These are phyloP conservation scores for Datura wrightii DNA, from an alignment of 257 asterid genomes.

Conservation along the genomic window DNA sequence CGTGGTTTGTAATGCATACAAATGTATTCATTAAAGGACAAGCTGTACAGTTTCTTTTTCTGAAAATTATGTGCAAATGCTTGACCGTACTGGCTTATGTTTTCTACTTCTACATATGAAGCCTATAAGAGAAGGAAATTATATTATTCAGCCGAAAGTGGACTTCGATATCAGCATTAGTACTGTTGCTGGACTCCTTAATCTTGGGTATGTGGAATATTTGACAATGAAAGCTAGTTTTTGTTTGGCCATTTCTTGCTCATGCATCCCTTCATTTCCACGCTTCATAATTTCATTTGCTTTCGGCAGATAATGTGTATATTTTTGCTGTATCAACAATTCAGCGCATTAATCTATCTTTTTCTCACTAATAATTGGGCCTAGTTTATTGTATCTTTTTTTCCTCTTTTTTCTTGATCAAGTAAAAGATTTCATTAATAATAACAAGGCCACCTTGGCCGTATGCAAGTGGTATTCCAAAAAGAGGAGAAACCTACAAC, in stretches of 20 bases:
- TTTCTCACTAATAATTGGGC: neutral
- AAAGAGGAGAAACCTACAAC: too few species aligned
- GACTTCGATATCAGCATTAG: slow-evolving; percentile 99
- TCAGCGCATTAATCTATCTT: neutral
- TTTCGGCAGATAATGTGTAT: neutral
- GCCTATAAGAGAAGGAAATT: slow-evolving; percentile 97
- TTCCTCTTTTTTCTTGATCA: neutral
- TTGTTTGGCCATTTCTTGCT: neutral
- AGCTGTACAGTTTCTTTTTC: slow-evolving; percentile 27
- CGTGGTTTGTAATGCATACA: slow-evolving; percentile 34
- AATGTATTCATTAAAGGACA: neutral
- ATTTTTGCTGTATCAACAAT: neutral
- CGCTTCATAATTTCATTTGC: neutral
- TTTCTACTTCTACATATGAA: slow-evolving; percentile 41
- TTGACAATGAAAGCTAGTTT: slow-evolving; percentile 23
- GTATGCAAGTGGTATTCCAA: too few species aligned
- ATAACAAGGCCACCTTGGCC: too few species aligned
- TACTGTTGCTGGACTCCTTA: slow-evolving; percentile 98
- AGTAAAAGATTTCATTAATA: too few species aligned
- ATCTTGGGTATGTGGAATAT: slow-evolving; percentile 79
- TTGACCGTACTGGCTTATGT: slow-evolving; percentile 37
- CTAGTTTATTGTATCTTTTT: neutral
- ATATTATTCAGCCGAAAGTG: slow-evolving; percentile 96
- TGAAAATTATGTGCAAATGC: slow-evolving; percentile 19
- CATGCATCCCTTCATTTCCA: neutral